Evolutionary conservation across 169 alveolate genomes (phyloP).

Genomic region (Blepharisma undulans): DNA sequence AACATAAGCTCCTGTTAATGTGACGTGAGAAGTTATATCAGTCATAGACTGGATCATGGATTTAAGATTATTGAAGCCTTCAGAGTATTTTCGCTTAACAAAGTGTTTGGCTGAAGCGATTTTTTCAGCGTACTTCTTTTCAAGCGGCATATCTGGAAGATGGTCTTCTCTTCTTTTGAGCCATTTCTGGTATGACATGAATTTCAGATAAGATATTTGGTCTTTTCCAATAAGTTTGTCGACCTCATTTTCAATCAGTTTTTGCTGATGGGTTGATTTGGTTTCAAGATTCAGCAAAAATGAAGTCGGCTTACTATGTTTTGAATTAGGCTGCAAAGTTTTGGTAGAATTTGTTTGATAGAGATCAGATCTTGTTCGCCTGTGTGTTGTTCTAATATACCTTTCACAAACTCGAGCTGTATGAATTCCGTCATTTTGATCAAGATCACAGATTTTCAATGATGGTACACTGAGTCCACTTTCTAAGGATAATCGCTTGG

Average conservation of each 20-base stretch:
- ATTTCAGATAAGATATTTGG: background rate
- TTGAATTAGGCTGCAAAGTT: background rate
- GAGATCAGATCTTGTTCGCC: background rate
- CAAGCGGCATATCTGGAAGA: background rate
- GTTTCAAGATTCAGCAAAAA: background rate
- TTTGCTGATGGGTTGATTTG: background rate
- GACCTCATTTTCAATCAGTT: background rate
- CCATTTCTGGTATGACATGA: slow-evolving; percentile 8
- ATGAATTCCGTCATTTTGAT: background rate
- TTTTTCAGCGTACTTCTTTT: background rate
- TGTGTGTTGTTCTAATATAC: background rate
- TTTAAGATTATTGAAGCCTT: background rate
- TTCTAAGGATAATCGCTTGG: background rate
- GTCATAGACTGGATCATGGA: background rate
- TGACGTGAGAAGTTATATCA: background rate
- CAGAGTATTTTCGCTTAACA: background rate
- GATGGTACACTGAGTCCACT: background rate
- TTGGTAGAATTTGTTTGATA: background rate
- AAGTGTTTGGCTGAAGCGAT: background rate
- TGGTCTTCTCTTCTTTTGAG: background rate
- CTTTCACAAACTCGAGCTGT: background rate
- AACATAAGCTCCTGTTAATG: background rate
- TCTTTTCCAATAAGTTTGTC: background rate
- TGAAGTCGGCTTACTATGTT: background rate
- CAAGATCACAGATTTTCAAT: background rate